These are phyloP conservation scores for Lobosporangium transversale DNA, from an alignment of 192 early-diverging fungal genomes.

Conservation along the genomic window DNA sequence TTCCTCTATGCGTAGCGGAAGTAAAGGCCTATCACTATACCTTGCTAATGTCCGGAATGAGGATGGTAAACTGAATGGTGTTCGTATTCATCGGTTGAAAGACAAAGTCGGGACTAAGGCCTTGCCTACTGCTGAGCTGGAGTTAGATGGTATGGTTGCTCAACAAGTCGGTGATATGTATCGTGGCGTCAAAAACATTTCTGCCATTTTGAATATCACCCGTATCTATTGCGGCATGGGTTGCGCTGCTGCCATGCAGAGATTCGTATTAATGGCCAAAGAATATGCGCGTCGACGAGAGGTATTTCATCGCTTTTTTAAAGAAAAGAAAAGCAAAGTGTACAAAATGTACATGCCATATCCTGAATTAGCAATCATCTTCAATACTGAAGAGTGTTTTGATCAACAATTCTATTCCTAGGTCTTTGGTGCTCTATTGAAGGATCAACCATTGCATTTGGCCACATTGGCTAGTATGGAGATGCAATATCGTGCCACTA, in stretches of 20 bases:
- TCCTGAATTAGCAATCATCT: not conserved
- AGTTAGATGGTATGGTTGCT: slow-evolving; percentile 64
- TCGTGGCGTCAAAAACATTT: slow-evolving; percentile 71
- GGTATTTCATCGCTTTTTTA: slow-evolving; percentile 4
- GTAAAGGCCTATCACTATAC: slow-evolving; percentile 71
- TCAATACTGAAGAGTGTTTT: not conserved
- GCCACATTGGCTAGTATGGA: slow-evolving; percentile 69
- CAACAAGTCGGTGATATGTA: slow-evolving; percentile 59
- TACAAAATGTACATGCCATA: not conserved
- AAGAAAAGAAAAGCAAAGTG: not conserved
- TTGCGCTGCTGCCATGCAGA: slow-evolving; percentile 57
- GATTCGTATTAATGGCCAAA: slow-evolving; percentile 64
- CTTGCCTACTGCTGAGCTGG: slow-evolving; percentile 79
- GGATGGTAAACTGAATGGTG: slow-evolving; percentile 66
- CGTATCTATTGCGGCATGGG: slow-evolving; percentile 70
- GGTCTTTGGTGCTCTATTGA: slow-evolving; percentile 64
- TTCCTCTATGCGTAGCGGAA: slow-evolving; percentile 52
- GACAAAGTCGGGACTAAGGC: slow-evolving; percentile 77
- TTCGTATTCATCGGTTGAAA: slow-evolving; percentile 71
- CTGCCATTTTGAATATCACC: slow-evolving; percentile 75
- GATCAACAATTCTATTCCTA: not conserved
- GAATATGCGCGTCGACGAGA: slow-evolving; percentile 62
- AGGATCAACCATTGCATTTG: slow-evolving; percentile 69
- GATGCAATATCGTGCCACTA: slow-evolving; percentile 58
- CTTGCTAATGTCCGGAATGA: slow-evolving; percentile 62